These are phyloP conservation scores for Chlorella sp. DNA, from an alignment of 139 green algal genomes.

Conservation along the genomic window DNA sequence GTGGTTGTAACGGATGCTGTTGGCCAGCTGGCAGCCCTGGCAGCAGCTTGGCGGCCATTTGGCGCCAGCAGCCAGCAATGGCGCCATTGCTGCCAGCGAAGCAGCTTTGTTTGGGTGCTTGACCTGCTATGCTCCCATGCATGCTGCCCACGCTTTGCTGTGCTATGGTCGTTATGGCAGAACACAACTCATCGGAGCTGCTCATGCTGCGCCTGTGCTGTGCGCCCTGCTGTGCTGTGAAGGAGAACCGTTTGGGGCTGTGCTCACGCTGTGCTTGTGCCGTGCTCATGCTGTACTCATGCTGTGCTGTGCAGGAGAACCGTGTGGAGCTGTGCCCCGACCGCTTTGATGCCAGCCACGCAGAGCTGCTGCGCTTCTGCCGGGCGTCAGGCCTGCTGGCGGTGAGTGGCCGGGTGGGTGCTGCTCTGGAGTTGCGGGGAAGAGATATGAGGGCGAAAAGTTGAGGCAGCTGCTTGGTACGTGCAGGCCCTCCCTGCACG, in stretches of 20 bases:
- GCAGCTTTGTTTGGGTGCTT: too few species aligned
- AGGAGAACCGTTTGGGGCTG: constrained; percentile 29
- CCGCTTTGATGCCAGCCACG: constrained; percentile 44
- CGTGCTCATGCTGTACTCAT: not conserved
- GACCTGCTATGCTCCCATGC: too few species aligned
- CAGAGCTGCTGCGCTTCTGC: constrained; percentile 61
- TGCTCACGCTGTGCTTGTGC: too few species aligned
- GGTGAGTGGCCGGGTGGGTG: not conserved
- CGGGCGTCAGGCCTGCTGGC: constrained; percentile 43
- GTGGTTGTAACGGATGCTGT: too few species aligned
- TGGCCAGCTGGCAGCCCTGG: too few species aligned
- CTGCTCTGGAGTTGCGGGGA: not conserved
- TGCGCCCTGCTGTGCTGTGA: not conserved
- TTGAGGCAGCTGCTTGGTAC: too few species aligned
- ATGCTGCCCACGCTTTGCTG: too few species aligned
- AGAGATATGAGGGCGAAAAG: not conserved
- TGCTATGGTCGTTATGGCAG: too few species aligned
- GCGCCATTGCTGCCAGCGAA: too few species aligned
- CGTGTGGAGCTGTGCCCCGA: constrained; percentile 30
- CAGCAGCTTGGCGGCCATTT: not conserved
- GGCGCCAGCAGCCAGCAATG: too few species aligned
- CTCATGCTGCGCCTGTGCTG: too few species aligned
- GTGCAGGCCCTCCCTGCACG: not conserved
- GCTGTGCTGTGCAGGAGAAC: constrained; percentile 18
- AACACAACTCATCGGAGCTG: too few species aligned